phyloP scores from a whole-genome alignment of 2,329 filamentous ascomycete species.

The Xylariales sp. region DNA sequence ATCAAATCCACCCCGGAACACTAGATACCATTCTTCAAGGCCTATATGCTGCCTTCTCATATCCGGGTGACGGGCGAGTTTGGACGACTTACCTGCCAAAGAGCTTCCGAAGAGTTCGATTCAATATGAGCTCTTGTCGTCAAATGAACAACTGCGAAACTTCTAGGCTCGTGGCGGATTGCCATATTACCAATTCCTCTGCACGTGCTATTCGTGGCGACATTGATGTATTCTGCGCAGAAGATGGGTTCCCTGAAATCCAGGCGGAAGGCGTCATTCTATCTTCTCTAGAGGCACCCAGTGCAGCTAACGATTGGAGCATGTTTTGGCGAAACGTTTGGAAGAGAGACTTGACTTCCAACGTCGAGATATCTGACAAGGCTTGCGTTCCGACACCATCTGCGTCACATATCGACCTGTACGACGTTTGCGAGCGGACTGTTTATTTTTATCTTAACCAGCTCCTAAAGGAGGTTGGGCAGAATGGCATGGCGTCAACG shows the following conservation, averaged over 20 bases:
- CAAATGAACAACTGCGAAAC: too few relatives aligned
- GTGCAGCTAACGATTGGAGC: conserved; percentile 16
- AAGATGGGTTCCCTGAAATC: conserved; percentile 7
- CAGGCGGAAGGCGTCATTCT: conserved; percentile 16
- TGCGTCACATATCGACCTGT: too few relatives aligned
- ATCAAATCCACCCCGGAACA: conserved; percentile 21
- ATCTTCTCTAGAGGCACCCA: conserved; percentile 24
- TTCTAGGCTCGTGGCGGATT: conserved; percentile 7
- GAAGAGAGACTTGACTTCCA: neutral
- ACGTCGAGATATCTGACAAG: neutral
- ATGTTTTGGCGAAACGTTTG: conserved; percentile 31
- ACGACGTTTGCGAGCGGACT: conserved; percentile 3
- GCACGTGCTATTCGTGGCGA: conserved; percentile 4
- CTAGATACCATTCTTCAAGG: conserved; percentile 28
- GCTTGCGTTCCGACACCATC: too few relatives aligned
- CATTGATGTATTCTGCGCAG: conserved; percentile 8
- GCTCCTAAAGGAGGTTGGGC: neutral
- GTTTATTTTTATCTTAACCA: neutral
- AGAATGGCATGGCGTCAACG: neutral
- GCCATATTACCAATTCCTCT: neutral
- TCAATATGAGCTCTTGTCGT: neutral
- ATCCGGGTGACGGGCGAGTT: conserved; percentile 21
- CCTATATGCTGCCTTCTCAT: conserved; percentile 29
- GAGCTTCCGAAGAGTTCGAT: conserved; percentile 19
- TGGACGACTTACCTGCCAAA: conserved; percentile 29